Conservation (phyloP, 2,329 filamentous ascomycete species). For the Aureobasidium sp. region DNA sequence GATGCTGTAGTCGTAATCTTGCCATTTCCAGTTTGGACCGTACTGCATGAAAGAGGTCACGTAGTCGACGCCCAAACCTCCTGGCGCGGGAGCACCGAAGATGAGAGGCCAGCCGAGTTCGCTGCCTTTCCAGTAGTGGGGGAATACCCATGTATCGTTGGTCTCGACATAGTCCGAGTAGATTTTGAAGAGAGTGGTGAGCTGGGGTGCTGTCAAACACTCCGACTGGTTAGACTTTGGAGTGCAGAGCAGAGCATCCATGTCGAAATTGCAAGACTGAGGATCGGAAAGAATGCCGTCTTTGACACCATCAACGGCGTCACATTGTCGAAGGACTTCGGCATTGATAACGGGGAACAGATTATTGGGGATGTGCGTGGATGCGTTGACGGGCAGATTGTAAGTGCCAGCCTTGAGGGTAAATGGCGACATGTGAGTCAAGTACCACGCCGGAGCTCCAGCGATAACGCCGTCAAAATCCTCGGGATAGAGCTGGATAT, state of each 20-base stretch:
- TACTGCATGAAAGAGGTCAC: constrained; percentile 37
- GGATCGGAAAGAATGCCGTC: constrained; percentile 48
- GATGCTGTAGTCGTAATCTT: constrained; percentile 34
- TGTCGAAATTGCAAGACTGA: constrained; percentile 39
- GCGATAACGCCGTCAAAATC: constrained; percentile 54
- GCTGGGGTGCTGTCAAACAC: constrained; percentile 41
- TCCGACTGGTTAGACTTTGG: constrained; percentile 20
- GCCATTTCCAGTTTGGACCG: constrained; percentile 34
- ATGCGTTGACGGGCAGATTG: constrained; percentile 41
- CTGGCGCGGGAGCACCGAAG: constrained; percentile 32
- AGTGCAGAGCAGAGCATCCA: constrained; percentile 36
- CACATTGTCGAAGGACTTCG: constrained; percentile 45
- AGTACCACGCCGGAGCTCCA: constrained; percentile 49
- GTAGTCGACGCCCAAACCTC: constrained; percentile 32
- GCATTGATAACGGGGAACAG: constrained; percentile 40
- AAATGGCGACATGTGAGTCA: constrained; percentile 40
- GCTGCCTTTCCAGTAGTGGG: constrained; percentile 32
- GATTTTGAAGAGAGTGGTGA: constrained; percentile 37
- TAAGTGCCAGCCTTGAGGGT: constrained; percentile 40
- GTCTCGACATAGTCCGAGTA: constrained; percentile 36
- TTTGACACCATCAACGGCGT: constrained; percentile 41
- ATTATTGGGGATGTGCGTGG: constrained; percentile 38
- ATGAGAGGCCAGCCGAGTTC: constrained; percentile 33
- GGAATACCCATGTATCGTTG: constrained; percentile 37
- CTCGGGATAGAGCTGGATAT: constrained; percentile 46